Conservation (phyloP, 1,284 basidiomycete genomes). For the Leccinum griseonigrum region DNA sequence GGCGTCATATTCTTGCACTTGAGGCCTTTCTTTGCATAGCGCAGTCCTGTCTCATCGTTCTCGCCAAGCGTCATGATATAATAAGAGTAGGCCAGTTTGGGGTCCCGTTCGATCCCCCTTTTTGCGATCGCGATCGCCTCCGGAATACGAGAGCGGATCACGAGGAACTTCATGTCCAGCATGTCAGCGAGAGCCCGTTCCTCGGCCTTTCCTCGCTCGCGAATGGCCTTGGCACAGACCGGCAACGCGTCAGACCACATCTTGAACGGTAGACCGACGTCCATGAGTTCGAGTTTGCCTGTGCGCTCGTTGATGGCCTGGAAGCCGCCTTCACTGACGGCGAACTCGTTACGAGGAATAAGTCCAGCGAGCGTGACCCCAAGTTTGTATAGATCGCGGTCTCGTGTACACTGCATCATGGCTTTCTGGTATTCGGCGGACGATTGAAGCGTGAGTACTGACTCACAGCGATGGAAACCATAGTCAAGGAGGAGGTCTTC, state of each 20-base stretch:
- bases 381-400: constrained; percentile 47
- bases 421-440: constrained; percentile 45
- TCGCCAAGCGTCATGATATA: constrained; percentile 48
- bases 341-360: constrained; percentile 55
- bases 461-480: constrained; percentile 45
- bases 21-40: constrained; percentile 49
- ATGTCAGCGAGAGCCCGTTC: constrained; percentile 53
- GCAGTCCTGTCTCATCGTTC: constrained; percentile 35
- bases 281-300: constrained; percentile 36
- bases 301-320: constrained; percentile 42
- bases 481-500: constrained; percentile 45
- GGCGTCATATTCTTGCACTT: constrained; percentile 46
- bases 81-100: constrained; percentile 51
- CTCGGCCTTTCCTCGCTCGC: constrained; percentile 35
- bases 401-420: constrained; percentile 46
- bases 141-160: constrained; percentile 42
- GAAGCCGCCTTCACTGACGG: constrained; percentile 51
- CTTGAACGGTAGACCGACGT: constrained; percentile 54
- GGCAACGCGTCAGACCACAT: constrained; percentile 54
- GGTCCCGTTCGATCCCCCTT: constrained; percentile 45
- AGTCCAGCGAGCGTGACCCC: constrained; percentile 46
- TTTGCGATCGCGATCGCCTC: constrained; percentile 44
- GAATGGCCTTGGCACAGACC: constrained; percentile 48
- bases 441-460: constrained; percentile 38
- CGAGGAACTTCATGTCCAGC: constrained; percentile 52